Conservation (phyloP, 1,284 basidiomycete genomes). For the Sutorius eximius region DNA sequence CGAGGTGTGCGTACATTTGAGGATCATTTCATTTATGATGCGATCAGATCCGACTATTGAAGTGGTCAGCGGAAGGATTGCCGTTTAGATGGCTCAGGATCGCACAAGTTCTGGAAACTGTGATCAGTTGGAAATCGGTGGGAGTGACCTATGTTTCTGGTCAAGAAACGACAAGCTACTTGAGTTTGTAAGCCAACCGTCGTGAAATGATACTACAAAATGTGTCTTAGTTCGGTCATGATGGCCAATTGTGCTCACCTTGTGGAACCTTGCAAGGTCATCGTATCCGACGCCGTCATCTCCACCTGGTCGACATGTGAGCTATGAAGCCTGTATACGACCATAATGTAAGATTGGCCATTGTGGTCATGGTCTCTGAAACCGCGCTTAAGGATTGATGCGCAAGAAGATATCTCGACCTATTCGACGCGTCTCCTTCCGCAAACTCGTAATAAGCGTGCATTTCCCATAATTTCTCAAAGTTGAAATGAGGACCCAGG, state of each 20-base stretch:
- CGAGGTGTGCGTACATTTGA: conserved; percentile 45
- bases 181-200: conserved; percentile 21
- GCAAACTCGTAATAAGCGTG: conserved; percentile 49
- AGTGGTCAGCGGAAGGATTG: conserved; percentile 1
- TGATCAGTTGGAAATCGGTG: conserved; percentile 42
- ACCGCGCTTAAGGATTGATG: not conserved
- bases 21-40: conserved; percentile 50
- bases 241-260: conserved; percentile 26
- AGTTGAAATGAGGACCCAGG: conserved; percentile 44
- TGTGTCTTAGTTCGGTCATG: not conserved
- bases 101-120: conserved; percentile 45
- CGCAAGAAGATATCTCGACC: conserved; percentile 8
- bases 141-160: conserved; percentile 39
- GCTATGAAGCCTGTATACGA: not conserved
- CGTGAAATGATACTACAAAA: conserved; percentile 43
- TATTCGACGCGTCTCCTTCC: conserved; percentile 42
- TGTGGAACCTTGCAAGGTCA: conserved; percentile 46
- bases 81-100: not conserved
- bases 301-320: conserved; percentile 35
- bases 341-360: conserved; percentile 31
- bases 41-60: conserved; percentile 45
- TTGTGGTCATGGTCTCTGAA: conserved; percentile 47
- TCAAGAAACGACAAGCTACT: conserved; percentile 3
- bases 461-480: conserved; percentile 47
- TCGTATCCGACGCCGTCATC: conserved; percentile 43